Conservation (phyloP, 2,329 filamentous ascomycete species). For the Fonsecaea pedrosoi region DNA sequence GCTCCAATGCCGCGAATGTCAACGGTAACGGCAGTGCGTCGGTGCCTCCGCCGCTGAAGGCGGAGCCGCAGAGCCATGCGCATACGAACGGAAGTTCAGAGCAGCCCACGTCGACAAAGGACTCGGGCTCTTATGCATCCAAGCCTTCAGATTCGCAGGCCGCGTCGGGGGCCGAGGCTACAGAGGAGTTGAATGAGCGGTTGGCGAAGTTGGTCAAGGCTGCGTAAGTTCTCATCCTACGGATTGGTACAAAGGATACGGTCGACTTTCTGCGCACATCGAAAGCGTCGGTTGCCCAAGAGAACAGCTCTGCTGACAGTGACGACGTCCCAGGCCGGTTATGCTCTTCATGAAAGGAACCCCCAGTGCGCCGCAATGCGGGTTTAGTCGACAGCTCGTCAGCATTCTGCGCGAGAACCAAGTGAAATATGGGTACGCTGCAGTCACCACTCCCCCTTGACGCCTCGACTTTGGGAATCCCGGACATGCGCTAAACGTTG, state of each 20-base stretch:
- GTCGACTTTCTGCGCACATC: not conserved
- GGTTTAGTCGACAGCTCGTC: constrained; percentile 91
- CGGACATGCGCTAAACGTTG: not conserved
- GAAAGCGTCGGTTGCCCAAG: not conserved
- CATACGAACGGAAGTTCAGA: constrained; percentile 38
- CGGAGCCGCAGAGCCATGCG: constrained; percentile 45
- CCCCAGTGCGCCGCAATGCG: constrained; percentile 83
- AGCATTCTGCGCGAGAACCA: constrained; percentile 83
- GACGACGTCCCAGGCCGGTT: constrained; percentile 55
- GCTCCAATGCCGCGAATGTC: constrained; percentile 36
- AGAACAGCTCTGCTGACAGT: constrained; percentile 11
- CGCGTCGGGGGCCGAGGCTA: constrained; percentile 64
- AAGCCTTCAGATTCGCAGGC: constrained; percentile 51
- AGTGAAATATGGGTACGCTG: constrained; percentile 74
- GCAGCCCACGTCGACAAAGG: constrained; percentile 44
- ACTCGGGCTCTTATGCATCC: constrained; percentile 56
- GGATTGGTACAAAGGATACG: not conserved
- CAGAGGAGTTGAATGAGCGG: constrained; percentile 84
- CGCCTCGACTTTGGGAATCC: not conserved
- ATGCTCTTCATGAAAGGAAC: constrained; percentile 99
- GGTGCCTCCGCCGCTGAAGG: constrained; percentile 50
- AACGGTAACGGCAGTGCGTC: constrained; percentile 45
- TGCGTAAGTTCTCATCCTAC: constrained; percentile 62
- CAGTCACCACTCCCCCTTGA: not conserved
- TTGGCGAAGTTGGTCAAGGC: constrained; percentile 88